phyloP scores from a whole-genome alignment of 805 yeast species.

The Pichia rugopelliculosa region DNA sequence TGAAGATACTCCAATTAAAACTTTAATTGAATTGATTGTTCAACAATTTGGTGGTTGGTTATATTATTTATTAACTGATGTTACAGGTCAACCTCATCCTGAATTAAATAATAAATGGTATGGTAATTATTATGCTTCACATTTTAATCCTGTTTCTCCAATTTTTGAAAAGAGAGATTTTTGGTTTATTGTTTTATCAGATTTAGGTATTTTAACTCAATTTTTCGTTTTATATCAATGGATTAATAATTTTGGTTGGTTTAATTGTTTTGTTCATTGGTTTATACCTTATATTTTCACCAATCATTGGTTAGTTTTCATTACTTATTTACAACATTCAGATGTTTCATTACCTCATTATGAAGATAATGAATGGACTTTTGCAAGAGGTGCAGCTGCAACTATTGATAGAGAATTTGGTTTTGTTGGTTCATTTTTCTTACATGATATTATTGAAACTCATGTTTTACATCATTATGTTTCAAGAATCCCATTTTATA shows the following conservation, averaged over 20 bases:
- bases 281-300: slow-evolving; percentile 70
- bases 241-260: slow-evolving; percentile 55
- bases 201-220: slow-evolving; percentile 59
- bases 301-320: slow-evolving; percentile 86
- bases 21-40: slow-evolving; percentile 45
- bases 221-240: slow-evolving; percentile 48
- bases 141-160: slow-evolving; percentile 68
- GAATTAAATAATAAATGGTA: slow-evolving; percentile 22
- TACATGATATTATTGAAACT: slow-evolving; percentile 88
- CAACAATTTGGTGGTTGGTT: slow-evolving; percentile 82
- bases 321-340: slow-evolving; percentile 79
- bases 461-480: slow-evolving; percentile 83
- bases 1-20: slow-evolving; percentile 68
- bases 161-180: slow-evolving; percentile 67
- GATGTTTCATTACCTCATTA: slow-evolving; percentile 78
- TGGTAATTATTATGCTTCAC: slow-evolving; percentile 46
- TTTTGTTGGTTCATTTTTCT: slow-evolving; percentile 65
- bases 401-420: slow-evolving; percentile 83
- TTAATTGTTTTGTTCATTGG: slow-evolving; percentile 61
- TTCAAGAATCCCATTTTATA: slow-evolving; percentile 81
- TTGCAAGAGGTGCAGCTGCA: slow-evolving; percentile 86
- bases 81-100: slow-evolving; percentile 64
- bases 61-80: slow-evolving; percentile 57
- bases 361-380: slow-evolving; percentile 68
- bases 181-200: slow-evolving; percentile 64